Percentiles rank a stretch among this genome's conserved stretches.
Evolutionary conservation across 192 early-diverging fungal genomes (phyloP).

Genomic region (Coemansia sp.): DNA sequence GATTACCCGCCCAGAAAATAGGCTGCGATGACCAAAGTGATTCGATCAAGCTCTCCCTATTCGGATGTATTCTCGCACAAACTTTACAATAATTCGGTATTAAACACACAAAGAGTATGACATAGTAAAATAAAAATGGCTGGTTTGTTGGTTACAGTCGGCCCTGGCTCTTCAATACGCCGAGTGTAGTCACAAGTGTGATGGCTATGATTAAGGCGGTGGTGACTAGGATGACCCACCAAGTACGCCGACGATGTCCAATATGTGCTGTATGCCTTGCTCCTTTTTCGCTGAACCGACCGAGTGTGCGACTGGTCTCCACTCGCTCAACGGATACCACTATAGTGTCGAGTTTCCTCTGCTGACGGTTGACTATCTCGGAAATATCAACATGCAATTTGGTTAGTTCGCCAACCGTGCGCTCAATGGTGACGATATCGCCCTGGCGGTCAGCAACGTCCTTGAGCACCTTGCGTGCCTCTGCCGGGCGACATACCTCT

Average conservation of each 20-base stretch:
- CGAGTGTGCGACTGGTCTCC: conserved; percentile 4
- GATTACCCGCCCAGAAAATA: background rate
- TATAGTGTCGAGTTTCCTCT: conserved; percentile 36
- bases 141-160: conserved; percentile 13
- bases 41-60: background rate
- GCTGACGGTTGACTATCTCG: conserved; percentile 42
- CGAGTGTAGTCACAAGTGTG: conserved; percentile 7
- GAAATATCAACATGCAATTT: conserved; percentile 17
- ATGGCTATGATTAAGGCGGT: conserved; percentile 19
- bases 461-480: conserved; percentile 28
- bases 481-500: conserved; percentile 3
- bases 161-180: conserved; percentile 15
- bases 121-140: background rate
- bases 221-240: conserved; percentile 18
- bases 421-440: conserved; percentile 36
- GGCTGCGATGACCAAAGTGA: background rate
- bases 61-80: background rate
- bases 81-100: background rate
- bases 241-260: conserved; percentile 17
- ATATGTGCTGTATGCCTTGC: background rate
- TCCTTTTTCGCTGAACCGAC: conserved; percentile 14
- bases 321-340: conserved; percentile 23
- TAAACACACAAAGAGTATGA: background rate
- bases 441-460: conserved; percentile 38
- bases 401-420: conserved; percentile 30